Base-by-base conservation (phyloP, 352 stramenopile species). In the Plasmopara viticola region DNA sequence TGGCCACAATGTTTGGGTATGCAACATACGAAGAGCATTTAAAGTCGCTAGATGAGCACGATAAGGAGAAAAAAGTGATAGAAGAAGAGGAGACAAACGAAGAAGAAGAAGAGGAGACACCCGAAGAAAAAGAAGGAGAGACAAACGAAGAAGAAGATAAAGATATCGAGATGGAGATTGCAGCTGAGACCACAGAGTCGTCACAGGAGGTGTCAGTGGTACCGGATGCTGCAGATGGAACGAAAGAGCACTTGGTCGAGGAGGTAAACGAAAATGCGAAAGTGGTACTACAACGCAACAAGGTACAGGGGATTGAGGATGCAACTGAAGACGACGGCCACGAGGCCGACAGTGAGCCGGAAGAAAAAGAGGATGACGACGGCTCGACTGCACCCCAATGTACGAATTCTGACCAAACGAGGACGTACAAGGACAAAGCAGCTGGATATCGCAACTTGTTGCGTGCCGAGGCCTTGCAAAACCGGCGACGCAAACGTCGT, bases 1-100 rank as follows among this genome's bases (percentile, higher is more conserved):
- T 78, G 62, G 83, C 83, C 57, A 87, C 87, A 59, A 31, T 88
- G 5, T 91, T 94, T 53, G 83, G 83, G 4, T 90, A 89, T 54
- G 48, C 53, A 15, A 90, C 58, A 42, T 86, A 84, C 51, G 74
- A 89, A 40, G 74, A 87, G 41, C 83, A 91, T 48, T 46, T 90
- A 9, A 62, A 79, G 56, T 42, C 83, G 18, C 44, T 93, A 39
- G 85, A 90, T 44, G 62, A 75, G 53, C 60, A 83, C 6, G 82
- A 92, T 37, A 72, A 79, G 58, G 56, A 62, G 45, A 82, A 62
- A n/a, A 38, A 54, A 12, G 31, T 58, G 33, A 39, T 66, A 0
- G 52, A 53, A 18, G 44, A 60, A 0, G 49, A 50, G 2, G 48
- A 44, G 0, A 8, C 56, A 8, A n/a, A 30, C 10, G 45, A 25